Evolutionary conservation across 2,329 filamentous ascomycete species (phyloP).

Genomic region (Cladobotryum protrusum): DNA sequence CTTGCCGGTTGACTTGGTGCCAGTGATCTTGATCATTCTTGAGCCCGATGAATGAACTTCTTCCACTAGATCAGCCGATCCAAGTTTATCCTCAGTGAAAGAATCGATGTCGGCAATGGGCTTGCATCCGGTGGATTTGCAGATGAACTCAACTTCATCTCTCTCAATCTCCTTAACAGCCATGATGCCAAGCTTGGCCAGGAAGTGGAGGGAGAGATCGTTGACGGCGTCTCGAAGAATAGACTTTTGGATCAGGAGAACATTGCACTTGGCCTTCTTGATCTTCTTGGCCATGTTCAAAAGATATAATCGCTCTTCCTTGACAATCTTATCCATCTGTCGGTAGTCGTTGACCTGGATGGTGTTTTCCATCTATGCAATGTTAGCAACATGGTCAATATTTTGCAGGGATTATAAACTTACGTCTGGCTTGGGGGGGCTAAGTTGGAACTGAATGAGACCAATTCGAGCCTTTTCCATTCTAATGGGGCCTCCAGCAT

Average conservation of each 20-base stretch:
- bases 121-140: conserved; percentile 98
- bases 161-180: conserved; percentile 97
- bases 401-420: conserved; percentile 25
- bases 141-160: conserved; percentile 98
- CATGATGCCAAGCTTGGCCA: conserved; percentile 93
- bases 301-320: conserved; percentile 96
- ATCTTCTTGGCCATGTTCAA: conserved; percentile 99
- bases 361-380: conserved; percentile 87
- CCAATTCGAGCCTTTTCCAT: conserved; percentile 98
- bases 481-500: conserved; percentile 77
- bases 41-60: conserved; percentile 83
- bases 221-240: conserved; percentile 97
- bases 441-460: conserved; percentile 97
- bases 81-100: conserved; percentile 97
- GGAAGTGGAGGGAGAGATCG: conserved; percentile 93
- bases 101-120: conserved; percentile 97
- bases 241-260: conserved; percentile 96
- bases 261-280: conserved; percentile 99
- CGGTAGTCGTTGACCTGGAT: conserved; percentile 99
- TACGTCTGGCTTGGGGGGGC: conserved; percentile 94
- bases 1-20: conserved; percentile 76
- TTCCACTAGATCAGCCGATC: conserved; percentile 86
- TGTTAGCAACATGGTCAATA: conserved; percentile 16
- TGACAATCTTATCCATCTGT: conserved; percentile 99
- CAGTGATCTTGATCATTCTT: conserved; percentile 90